Conservation (phyloP, 2,329 filamentous ascomycete species). For the Thelonectria rubi region DNA sequence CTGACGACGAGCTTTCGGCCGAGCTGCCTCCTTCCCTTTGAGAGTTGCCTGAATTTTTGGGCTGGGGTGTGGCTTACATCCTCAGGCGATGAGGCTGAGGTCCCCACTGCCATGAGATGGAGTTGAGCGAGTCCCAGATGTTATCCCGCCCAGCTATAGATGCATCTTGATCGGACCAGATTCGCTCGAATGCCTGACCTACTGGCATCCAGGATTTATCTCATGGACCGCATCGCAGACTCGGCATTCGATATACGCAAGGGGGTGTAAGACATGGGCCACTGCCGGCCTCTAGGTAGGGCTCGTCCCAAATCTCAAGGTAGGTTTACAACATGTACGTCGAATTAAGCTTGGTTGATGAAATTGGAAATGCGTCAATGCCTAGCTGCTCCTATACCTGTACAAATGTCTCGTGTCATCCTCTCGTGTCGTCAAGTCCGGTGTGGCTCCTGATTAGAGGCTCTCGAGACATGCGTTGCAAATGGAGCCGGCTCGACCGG, state of each 20-base stretch:
- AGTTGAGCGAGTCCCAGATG: neutral
- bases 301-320: too few relatives aligned
- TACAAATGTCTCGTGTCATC: conserved; percentile 45
- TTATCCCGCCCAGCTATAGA: neutral
- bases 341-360: conserved; percentile 1
- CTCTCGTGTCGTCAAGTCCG: conserved; percentile 36
- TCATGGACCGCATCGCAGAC: too few relatives aligned
- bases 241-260: too few relatives aligned
- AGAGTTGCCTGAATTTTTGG: conserved; percentile 9
- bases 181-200: neutral
- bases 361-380: conserved; percentile 35
- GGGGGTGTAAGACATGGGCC: too few relatives aligned
- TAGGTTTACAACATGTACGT: neutral
- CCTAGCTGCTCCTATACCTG: conserved; percentile 37
- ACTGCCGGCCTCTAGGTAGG: too few relatives aligned
- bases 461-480: conserved; percentile 35
- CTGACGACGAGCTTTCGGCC: too few relatives aligned
- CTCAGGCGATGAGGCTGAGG: conserved; percentile 17
- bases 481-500: conserved; percentile 40
- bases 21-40: neutral
- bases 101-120: neutral
- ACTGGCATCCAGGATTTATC: neutral
- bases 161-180: neutral
- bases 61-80: conserved; percentile 16
- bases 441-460: conserved; percentile 39